A percentile compares a stretch with the other conserved stretches of the same genome.
phyloP scores from a whole-genome alignment of 495 filamentous ascomycete genomes.

The Penicillium robsamsonii region DNA sequence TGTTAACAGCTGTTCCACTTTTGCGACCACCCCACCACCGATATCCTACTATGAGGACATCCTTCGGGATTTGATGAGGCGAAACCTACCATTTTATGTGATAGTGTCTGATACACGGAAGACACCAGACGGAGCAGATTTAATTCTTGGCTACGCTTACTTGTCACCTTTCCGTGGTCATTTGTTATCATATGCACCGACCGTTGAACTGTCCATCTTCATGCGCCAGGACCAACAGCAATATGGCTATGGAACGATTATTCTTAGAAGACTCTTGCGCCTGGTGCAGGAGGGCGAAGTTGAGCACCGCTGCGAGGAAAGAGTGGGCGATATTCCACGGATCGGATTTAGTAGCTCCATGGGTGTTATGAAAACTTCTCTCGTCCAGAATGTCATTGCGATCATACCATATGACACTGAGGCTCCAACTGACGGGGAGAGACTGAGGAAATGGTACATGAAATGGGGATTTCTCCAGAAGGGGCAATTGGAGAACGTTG shows the following conservation, averaged over 20 bases:
- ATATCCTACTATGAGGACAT: slow-evolving; percentile 18
- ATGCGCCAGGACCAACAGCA: slow-evolving; percentile 24
- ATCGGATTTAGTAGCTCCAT: background rate
- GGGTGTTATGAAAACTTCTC: background rate
- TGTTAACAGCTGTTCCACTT: slow-evolving; percentile 28
- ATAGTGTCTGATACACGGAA: slow-evolving; percentile 15
- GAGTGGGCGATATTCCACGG: background rate
- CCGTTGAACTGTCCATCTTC: slow-evolving; percentile 32
- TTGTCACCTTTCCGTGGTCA: slow-evolving; percentile 26
- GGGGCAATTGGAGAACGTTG: slow-evolving; percentile 28
- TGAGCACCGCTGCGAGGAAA: slow-evolving; percentile 11
- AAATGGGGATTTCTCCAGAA: slow-evolving; percentile 26
- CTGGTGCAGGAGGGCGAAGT: slow-evolving; percentile 6
- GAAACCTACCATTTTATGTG: slow-evolving; percentile 30
- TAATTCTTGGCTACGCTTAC: slow-evolving; percentile 31
- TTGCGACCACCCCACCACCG: slow-evolving; percentile 23
- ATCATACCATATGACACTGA: slow-evolving; percentile 31
- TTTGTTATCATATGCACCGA: slow-evolving; percentile 29
- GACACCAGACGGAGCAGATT: slow-evolving; percentile 4
- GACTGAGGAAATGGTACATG: slow-evolving; percentile 24
- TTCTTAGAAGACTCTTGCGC: slow-evolving; percentile 18
- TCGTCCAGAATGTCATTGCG: slow-evolving; percentile 28
- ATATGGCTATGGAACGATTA: slow-evolving; percentile 16
- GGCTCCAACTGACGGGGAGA: slow-evolving; percentile 20
- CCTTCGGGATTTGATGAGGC: slow-evolving; percentile 15